Base-by-base conservation (phyloP, 495 filamentous ascomycete genomes). In the Penicillium pancosmium region DNA sequence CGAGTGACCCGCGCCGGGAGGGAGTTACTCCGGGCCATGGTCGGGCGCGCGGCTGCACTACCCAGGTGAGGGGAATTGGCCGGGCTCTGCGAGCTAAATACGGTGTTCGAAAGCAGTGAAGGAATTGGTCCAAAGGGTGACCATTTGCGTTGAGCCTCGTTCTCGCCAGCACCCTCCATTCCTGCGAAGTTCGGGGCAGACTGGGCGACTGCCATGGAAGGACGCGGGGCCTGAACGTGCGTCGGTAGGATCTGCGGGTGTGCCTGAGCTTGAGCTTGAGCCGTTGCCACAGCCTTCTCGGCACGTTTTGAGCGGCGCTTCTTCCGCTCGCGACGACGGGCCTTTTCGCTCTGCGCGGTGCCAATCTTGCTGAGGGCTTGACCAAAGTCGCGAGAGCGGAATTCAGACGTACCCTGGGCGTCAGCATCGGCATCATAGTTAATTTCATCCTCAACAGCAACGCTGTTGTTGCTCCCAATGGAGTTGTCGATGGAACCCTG, bases 11-110 rank as follows among this genome's bases (percentile, higher is more conserved):
- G 79, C 59, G 87, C 87, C 0, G 92, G 92, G 3, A 95, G 80
- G 1, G 92, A 96, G 65, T 85, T 89, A 31, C 90, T 91, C 47
- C 92, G 83, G 34, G 89, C 87, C 12, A 95, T 82, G 31, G 84
- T 84, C 54, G 82, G 83, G 38, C 54, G 65, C 16, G 55, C 13
- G 6, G 47, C 43, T 16, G 78, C 74, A 40, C 83, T 76, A 2
- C 80, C 82, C 5, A 60, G 18, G 4, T 52, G 63, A 46, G 77
- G 68, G 65, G 79, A 55, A 66, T 74, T 54, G 63, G 64, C 43
- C 1, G 72, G 64, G 9, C 66, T 67, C 11, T 64, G 68, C 31
- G 76, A 77, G 58, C 76, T 84, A 63, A 91, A 91, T 25, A 89
- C 86, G 34, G 81, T 89, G 60, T 86, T 84, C 16, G 86, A 83